Conservation (phyloP, 441 rosid species). For the Jatropha multifida region DNA sequence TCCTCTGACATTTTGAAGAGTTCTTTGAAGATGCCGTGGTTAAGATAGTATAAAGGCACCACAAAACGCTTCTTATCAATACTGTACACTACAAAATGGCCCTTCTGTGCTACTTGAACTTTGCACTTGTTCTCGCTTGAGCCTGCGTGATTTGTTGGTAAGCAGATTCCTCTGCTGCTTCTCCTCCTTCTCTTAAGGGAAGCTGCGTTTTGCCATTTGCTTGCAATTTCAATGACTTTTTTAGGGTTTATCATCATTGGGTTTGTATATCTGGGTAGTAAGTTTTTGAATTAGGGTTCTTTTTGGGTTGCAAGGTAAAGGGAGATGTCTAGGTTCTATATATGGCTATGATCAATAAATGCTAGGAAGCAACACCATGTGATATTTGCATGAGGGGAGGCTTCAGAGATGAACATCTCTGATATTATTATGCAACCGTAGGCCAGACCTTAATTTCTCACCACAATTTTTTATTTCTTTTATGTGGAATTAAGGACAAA, state of each 20-base stretch:
- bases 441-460: constrained; percentile 2
- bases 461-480: background rate
- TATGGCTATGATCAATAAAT: background rate
- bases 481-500: background rate
- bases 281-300: too few relatives aligned
- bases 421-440: background rate
- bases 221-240: background rate
- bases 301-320: background rate
- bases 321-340: background rate
- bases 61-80: constrained; percentile 6
- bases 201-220: constrained; percentile 5
- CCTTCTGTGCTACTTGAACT: constrained; percentile 6
- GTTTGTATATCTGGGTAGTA: background rate
- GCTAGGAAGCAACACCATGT: background rate
- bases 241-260: background rate
- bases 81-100: constrained; percentile 16
- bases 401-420: background rate
- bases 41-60: background rate
- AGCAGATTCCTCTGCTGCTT: background rate
- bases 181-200: background rate
- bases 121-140: background rate
- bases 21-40: constrained; percentile 7
- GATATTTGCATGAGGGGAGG: background rate
- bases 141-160: background rate
- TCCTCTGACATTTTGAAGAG: constrained; percentile 9